Conservation (phyloP, 106 monocot species). For the Agapanthus africanus region DNA sequence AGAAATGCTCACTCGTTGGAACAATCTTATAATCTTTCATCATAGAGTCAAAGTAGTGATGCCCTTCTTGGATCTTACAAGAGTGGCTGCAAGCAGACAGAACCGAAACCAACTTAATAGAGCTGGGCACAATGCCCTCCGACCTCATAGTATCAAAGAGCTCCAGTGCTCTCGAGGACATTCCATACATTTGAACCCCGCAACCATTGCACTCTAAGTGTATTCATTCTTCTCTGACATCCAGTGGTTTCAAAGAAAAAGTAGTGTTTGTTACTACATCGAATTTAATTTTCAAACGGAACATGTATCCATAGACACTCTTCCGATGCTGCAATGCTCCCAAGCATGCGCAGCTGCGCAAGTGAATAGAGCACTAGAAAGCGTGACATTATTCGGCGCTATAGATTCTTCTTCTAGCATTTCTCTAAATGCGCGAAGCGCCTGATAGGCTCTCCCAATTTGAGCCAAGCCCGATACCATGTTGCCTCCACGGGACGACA, state of each 20-base stretch:
- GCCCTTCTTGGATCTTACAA: conserved; percentile 25
- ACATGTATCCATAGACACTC: conserved; percentile 22
- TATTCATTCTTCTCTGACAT: conserved; percentile 30
- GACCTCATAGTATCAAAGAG: conserved; percentile 29
- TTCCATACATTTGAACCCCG: conserved; percentile 22
- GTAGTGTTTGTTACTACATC: conserved; percentile 29
- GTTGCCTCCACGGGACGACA: conserved; percentile 28
- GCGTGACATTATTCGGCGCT: conserved; percentile 31
- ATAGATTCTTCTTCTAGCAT: conserved; percentile 22
- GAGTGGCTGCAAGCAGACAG: conserved; percentile 31
- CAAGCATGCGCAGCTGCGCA: no score
- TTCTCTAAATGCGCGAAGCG: conserved; percentile 15
- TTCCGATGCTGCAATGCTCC: conserved; percentile 24
- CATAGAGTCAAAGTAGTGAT: conserved; percentile 23
- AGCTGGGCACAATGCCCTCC: conserved; percentile 18
- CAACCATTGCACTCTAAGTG: conserved; percentile 37
- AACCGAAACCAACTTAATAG: conserved; percentile 25
- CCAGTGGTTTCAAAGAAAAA: conserved; percentile 11
- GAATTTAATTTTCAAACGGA: conserved; percentile 10
- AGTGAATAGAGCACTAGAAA: conserved; percentile 34
- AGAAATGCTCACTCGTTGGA: conserved; percentile 28
- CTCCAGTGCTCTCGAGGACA: conserved; percentile 10
- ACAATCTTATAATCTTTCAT: conserved; percentile 15
- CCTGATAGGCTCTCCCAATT: conserved; percentile 22
- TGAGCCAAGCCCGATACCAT: conserved; percentile 34